Conservation (phyloP, 2,329 filamentous ascomycete genomes). For the Microdochium paspali region DNA sequence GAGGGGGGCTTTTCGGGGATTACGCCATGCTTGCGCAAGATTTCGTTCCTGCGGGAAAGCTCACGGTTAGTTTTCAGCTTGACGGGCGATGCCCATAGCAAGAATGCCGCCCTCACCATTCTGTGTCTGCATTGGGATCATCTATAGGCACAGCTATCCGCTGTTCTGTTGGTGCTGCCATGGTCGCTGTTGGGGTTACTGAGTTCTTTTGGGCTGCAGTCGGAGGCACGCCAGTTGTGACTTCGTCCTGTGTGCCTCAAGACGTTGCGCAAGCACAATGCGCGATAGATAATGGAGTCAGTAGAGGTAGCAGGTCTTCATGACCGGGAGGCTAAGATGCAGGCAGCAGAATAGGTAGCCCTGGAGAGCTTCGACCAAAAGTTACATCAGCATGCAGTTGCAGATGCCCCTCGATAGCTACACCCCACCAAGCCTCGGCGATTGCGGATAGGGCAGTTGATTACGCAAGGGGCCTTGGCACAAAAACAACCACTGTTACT, state of each 20-base stretch:
- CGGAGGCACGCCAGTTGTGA: too few species aligned
- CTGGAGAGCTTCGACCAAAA: not conserved
- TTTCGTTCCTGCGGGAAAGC: conserved; percentile 71
- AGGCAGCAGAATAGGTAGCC: not conserved
- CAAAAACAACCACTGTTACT: too few species aligned
- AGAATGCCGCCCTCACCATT: conserved; percentile 59
- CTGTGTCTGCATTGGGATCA: conserved; percentile 92
- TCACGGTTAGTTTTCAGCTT: not conserved
- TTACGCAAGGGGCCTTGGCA: too few species aligned
- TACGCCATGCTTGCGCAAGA: conserved; percentile 89
- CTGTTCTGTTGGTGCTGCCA: conserved; percentile 55
- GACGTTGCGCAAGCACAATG: too few species aligned
- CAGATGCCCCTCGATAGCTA: too few species aligned
- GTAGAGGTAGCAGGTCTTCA: too few species aligned
- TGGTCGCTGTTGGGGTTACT: conserved; percentile 16
- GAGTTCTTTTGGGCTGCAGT: too few species aligned
- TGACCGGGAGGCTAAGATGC: not conserved
- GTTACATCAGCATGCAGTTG: not conserved
- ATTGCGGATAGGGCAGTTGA: too few species aligned
- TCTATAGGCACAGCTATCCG: conserved; percentile 76
- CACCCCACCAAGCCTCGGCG: too few species aligned
- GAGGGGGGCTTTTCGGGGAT: conserved; percentile 98
- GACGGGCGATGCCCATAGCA: not conserved
- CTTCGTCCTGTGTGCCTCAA: too few species aligned
- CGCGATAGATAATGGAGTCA: too few species aligned